Percentiles rank a stretch among this genome's conserved stretches.
Evolutionary conservation across 371 early-diverging fungal genomes (phyloP).

Genomic region (Mortierella sp.): DNA sequence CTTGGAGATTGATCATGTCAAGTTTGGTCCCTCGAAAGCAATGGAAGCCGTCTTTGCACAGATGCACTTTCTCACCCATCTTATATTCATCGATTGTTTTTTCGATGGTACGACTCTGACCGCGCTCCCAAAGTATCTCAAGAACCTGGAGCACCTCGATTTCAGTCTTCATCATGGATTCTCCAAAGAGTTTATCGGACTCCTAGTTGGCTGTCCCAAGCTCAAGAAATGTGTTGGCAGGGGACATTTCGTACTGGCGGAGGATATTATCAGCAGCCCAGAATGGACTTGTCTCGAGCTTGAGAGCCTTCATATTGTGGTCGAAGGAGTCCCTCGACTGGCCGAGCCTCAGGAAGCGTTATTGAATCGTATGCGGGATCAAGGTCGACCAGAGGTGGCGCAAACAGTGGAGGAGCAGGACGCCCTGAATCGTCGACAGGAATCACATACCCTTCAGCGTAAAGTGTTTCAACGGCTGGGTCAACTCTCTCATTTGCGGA

Average conservation of each 20-base stretch:
- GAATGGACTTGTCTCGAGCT: neutral
- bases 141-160: neutral
- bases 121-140: neutral
- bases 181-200: neutral
- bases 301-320: neutral
- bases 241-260: neutral
- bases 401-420: neutral
- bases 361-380: neutral
- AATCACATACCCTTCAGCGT: neutral
- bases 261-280: neutral
- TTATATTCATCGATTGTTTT: neutral
- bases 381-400: neutral
- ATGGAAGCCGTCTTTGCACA: neutral
- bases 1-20: neutral
- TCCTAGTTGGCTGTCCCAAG: neutral
- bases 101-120: neutral
- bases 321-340: neutral
- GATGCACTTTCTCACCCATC: neutral
- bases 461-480: neutral
- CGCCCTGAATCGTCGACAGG: neutral
- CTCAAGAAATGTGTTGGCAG: neutral
- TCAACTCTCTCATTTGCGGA: neutral
- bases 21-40: neutral
- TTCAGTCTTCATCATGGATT: neutral
- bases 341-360: neutral